Conservation (phyloP, 2,329 filamentous ascomycete genomes). For the Westerdykella aurantiaca region DNA sequence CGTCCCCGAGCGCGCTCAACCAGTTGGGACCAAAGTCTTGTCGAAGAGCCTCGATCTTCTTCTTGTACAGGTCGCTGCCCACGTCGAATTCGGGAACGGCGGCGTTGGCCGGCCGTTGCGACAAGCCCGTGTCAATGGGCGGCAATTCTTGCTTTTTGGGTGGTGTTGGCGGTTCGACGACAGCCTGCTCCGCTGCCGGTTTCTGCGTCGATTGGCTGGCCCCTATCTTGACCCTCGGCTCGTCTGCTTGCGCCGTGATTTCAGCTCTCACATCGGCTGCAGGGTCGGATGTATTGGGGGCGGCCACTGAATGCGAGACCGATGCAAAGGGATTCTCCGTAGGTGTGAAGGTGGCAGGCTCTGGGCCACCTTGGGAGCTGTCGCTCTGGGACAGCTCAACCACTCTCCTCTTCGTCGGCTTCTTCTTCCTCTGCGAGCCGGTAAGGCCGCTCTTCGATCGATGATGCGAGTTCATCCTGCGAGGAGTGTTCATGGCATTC, state of each 20-base stretch:
- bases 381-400: slow-evolving; percentile 52
- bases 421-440: slow-evolving; percentile 55
- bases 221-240: slow-evolving; percentile 16
- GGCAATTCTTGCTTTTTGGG: slow-evolving; percentile 5
- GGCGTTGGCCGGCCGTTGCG: slow-evolving; percentile 9
- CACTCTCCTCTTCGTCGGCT: slow-evolving; percentile 51
- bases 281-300: slow-evolving; percentile 15
- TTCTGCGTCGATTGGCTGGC: slow-evolving; percentile 29
- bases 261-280: slow-evolving; percentile 8
- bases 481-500: slow-evolving; percentile 13
- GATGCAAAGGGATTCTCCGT: not conserved
- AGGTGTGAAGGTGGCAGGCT: not conserved
- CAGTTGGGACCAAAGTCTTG: slow-evolving; percentile 83
- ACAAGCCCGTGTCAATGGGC: slow-evolving; percentile 25
- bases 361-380: slow-evolving; percentile 15
- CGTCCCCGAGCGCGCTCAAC: slow-evolving; percentile 78
- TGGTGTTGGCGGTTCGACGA: not conserved
- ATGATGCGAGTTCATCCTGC: slow-evolving; percentile 25
- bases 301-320: slow-evolving; percentile 6
- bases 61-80: slow-evolving; percentile 72
- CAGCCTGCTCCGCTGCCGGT: slow-evolving; percentile 15
- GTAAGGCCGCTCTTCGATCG: slow-evolving; percentile 29
- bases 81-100: slow-evolving; percentile 54
- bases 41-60: slow-evolving; percentile 80
- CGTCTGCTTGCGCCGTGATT: slow-evolving; percentile 23